Percentiles rank a stretch among this genome's conserved stretches.
These are phyloP conservation scores for Serendipita indica DNA, from an alignment of 768 basidiomycete species.

Conservation along the genomic window DNA sequence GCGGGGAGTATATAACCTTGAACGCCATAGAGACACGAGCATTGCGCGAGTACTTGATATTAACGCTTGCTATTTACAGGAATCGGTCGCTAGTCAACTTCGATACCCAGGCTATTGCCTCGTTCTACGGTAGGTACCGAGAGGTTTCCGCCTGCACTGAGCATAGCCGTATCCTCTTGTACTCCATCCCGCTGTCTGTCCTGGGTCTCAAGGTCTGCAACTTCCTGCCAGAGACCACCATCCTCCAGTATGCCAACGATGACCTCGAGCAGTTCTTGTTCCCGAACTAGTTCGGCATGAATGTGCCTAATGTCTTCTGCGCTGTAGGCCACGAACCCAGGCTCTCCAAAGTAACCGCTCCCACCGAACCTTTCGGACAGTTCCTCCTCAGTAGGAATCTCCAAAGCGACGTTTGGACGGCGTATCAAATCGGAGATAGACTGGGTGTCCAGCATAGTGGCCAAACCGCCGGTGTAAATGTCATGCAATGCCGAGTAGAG, in stretches of 20 bases:
- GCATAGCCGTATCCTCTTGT: not conserved
- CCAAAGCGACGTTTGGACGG: constrained; percentile 41
- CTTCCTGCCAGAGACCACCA: not conserved
- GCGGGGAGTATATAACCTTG: no score
- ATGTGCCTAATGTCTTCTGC: not conserved
- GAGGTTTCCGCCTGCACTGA: not conserved
- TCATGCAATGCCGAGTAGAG: constrained; percentile 46
- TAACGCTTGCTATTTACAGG: not conserved
- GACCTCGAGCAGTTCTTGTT: not conserved
- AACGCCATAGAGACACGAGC: not conserved
- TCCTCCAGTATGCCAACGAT: not conserved
- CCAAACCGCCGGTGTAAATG: constrained; percentile 16
- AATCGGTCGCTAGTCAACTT: no score
- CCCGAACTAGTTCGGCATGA: not conserved
- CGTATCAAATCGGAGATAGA: constrained; percentile 36
- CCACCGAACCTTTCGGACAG: constrained; percentile 21
- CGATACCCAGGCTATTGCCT: constrained; percentile 6
- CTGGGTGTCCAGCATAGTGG: constrained; percentile 30
- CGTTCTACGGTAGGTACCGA: not conserved
- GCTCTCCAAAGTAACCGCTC: not conserved
- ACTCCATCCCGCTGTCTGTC: not conserved
- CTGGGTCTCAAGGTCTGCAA: not conserved
- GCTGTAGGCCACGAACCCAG: not conserved
- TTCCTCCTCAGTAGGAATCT: constrained; percentile 43
- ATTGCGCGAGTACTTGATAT: not conserved